These are phyloP conservation scores for Austroboletus festivus DNA, from an alignment of 768 basidiomycete genomes.

Conservation along the genomic window DNA sequence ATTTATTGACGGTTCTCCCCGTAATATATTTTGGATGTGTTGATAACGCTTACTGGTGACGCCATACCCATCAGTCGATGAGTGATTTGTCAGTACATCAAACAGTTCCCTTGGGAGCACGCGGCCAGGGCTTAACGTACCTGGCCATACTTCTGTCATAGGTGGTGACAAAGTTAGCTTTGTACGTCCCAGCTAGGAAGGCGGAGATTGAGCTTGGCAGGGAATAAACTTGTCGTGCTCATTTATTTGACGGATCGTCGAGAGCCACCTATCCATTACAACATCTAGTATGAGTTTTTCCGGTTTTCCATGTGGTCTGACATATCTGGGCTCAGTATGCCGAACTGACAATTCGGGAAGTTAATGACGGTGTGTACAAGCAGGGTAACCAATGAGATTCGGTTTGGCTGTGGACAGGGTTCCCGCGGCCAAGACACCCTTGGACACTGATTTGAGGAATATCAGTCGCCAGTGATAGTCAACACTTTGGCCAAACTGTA, in stretches of 20 bases:
- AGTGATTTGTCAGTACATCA: background rate
- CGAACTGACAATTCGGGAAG: no score
- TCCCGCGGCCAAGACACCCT: no score
- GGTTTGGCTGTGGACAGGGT: no score
- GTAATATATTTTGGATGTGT: background rate
- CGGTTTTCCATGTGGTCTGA: background rate
- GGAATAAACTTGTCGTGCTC: background rate
- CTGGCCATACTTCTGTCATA: background rate
- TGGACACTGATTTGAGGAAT: no score
- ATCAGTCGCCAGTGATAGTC: no score
- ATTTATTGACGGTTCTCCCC: background rate
- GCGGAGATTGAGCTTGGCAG: background rate
- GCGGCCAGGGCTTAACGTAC: background rate
- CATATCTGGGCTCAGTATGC: no score
- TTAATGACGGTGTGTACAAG: no score
- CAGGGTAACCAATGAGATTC: no score
- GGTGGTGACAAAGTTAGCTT: background rate
- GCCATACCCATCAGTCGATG: background rate
- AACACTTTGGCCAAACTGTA: no score
- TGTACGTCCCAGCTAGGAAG: background rate
- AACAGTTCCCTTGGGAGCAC: background rate
- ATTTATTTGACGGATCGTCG: background rate
- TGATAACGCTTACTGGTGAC: background rate
- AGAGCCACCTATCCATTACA: background rate
- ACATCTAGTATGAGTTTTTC: background rate